Percentiles rank a stretch among this genome's conserved stretches.
Conservation (phyloP, 306 rosid genomes). For the Cicer bijugum region DNA sequence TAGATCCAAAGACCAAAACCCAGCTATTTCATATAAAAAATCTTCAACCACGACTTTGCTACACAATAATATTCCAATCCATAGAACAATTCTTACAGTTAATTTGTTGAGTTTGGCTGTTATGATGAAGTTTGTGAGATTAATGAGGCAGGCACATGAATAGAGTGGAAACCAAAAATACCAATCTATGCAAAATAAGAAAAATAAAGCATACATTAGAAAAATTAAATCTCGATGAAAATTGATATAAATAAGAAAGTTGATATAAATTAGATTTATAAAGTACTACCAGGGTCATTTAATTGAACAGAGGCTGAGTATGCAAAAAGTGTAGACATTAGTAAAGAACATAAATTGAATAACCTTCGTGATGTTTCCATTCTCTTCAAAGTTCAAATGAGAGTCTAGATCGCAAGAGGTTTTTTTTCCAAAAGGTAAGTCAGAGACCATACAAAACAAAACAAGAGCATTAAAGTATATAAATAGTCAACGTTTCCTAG, state of each 20-base stretch:
- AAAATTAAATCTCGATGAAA: not conserved
- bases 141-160: constrained; percentile 57
- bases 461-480: not conserved
- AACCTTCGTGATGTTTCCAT: constrained; percentile 52
- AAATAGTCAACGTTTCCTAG: constrained; percentile 46
- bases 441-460: constrained; percentile 5
- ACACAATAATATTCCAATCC: constrained; percentile 51
- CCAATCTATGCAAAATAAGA: constrained; percentile 56
- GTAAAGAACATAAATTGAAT: constrained; percentile 51
- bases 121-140: constrained; percentile 52
- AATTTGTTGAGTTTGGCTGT: constrained; percentile 35
- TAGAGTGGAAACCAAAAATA: constrained; percentile 80
- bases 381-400: constrained; percentile 28
- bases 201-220: not conserved
- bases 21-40: constrained; percentile 45
- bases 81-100: constrained; percentile 46
- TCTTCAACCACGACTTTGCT: constrained; percentile 58
- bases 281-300: constrained; percentile 60
- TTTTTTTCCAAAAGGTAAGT: not conserved
- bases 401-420: constrained; percentile 1
- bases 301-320: constrained; percentile 73
- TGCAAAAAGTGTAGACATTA: constrained; percentile 67
- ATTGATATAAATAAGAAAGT: not conserved
- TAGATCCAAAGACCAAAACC: constrained; percentile 66
- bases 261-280: not conserved